Base-by-base conservation (phyloP, 768 basidiomycete genomes). In the Xerocomellus chrysenteron region DNA sequence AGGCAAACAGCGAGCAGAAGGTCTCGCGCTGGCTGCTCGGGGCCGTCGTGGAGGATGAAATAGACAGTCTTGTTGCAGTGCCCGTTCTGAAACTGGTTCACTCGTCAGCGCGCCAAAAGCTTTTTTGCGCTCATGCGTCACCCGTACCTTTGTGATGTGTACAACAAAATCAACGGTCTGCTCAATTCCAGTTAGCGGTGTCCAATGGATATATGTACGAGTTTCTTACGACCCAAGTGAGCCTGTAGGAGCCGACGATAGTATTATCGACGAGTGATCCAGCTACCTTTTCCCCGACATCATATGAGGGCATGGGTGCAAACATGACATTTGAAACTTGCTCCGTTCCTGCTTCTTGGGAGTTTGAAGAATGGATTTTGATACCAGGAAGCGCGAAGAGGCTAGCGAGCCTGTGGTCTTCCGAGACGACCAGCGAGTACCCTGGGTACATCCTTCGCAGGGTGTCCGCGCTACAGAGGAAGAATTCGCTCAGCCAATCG, bases 11-110 rank as follows among this genome's bases (percentile, higher is more conserved):
- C 73, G 14, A 85, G 65, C 9, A 91, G 68, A 12, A 89, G 74
- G 4, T 78, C 69, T 14, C 82, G 78, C 11, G 76, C 69, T 2
- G 74, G 75, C 11, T 82, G 80, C 50, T 85, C 80, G 70, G 62
- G 65, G 9, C 86, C 87, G 49, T 88, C 75, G 62, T 89, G 84
- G 19, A 90, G 73, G 45, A 90, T 72, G 61, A 79, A 85, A 47
- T 75, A 72, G 39, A 77, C 72, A 0, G 65, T 72, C 50, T 50
- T 65, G 26, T 33, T n/a, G 21, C 63, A 57, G 32, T 66, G 60
- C 1, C 62, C 65, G 5, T 55, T 43, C 17, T 66, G 70, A 59
- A 69, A 74, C 79, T 78, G 39, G 30, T 12, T 7, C 11, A 40
- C 32, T 35, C n/a, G 54, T 60, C 49, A 54, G 54, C 24, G 28